These are phyloP conservation scores for Sutorius australiensis DNA, from an alignment of 768 basidiomycete genomes.

Conservation along the genomic window DNA sequence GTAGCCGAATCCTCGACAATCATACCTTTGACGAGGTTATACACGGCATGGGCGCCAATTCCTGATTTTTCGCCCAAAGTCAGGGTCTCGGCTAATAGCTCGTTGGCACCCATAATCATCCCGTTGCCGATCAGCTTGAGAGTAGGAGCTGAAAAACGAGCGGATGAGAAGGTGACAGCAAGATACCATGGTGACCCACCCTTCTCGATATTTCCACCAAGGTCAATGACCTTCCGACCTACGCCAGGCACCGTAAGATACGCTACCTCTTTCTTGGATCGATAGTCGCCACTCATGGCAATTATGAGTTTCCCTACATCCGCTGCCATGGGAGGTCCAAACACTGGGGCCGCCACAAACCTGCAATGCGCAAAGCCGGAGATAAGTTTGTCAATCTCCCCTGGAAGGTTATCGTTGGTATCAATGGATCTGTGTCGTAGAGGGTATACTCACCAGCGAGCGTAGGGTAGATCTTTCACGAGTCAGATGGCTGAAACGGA, in stretches of 20 bases:
- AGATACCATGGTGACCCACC: constrained; percentile 36
- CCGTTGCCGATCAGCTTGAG: constrained; percentile 82
- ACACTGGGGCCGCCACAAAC: constrained; percentile 75
- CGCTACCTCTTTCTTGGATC: constrained; percentile 77
- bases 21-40: constrained; percentile 55
- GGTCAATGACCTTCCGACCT: constrained; percentile 72
- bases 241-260: constrained; percentile 77
- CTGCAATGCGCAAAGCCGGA: constrained; percentile 54
- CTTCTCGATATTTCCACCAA: constrained; percentile 84
- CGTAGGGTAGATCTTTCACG: constrained; percentile 50
- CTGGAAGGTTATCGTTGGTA: constrained; percentile 29
- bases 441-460: constrained; percentile 39
- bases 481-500: constrained; percentile 6
- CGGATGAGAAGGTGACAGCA: not conserved
- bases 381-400: constrained; percentile 66
- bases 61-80: constrained; percentile 85
- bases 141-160: constrained; percentile 46
- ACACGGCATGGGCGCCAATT: constrained; percentile 59
- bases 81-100: constrained; percentile 77
- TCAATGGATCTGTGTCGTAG: not conserved
- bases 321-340: constrained; percentile 67
- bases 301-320: constrained; percentile 63
- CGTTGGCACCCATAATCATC: constrained; percentile 70
- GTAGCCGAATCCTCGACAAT: not conserved
- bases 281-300: constrained; percentile 76